Percentiles rank a stretch among this genome's conserved stretches.
These are phyloP conservation scores for Copromyces sp. DNA, from an alignment of 495 filamentous ascomycete species.

Conservation along the genomic window DNA sequence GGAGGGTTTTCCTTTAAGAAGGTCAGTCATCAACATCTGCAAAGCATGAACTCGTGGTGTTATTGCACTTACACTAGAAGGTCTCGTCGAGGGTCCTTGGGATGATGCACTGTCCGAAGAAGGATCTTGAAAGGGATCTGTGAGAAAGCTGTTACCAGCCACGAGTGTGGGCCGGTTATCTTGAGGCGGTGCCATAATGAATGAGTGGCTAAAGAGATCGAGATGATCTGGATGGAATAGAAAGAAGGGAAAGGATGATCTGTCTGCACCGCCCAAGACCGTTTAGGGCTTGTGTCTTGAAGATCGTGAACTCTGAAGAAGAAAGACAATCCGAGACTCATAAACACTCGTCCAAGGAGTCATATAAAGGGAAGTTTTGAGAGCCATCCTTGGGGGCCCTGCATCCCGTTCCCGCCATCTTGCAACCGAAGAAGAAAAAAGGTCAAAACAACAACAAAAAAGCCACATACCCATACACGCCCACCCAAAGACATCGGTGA, in stretches of 20 bases:
- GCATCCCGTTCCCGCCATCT: neutral
- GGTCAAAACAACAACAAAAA: neutral
- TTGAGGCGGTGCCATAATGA: neutral
- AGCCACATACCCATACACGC: neutral
- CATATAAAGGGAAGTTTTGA: neutral
- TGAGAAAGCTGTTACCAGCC: neutral
- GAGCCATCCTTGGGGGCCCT: neutral
- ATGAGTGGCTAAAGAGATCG: neutral
- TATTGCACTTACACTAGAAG: slow-evolving; percentile 10
- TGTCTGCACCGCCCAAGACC: neutral
- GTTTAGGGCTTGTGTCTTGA: neutral
- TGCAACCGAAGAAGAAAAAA: neutral
- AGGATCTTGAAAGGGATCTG: slow-evolving; percentile 20
- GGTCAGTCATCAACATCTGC: neutral
- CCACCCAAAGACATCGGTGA: neutral
- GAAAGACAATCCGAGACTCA: neutral
- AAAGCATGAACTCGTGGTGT: neutral
- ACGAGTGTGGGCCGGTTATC: neutral
- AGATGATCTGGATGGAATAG: neutral
- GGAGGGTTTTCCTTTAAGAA: neutral
- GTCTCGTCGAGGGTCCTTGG: slow-evolving; percentile 9
- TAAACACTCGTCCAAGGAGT: neutral
- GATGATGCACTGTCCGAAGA: slow-evolving; percentile 12
- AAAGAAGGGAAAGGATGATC: neutral
- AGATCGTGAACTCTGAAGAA: neutral